Base-by-base conservation (phyloP, 1,139 yeast species). In the Arxiozyma heterogenica region DNA sequence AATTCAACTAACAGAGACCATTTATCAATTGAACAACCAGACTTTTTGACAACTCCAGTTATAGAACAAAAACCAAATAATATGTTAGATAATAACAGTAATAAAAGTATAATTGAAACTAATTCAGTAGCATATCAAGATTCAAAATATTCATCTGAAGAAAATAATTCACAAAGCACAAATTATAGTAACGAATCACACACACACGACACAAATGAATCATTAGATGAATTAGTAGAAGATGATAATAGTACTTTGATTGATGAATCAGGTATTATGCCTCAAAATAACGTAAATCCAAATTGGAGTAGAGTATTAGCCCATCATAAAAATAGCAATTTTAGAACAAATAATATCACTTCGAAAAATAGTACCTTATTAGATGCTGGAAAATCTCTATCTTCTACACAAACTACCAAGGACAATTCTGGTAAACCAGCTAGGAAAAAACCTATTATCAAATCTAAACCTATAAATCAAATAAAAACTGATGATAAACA, bases 21-120 rank as follows among this genome's bases (percentile, higher is more conserved):
- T 4, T 21, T 30, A 8, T 17, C 42, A 18, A 27, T 18, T n/a
- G 64, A 62, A 17, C 68, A 66, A 51, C 70, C 70, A 1, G 70
- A 67, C 55, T 67, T 64, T 44, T 53, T 67, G 38, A 61, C 63
- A 7, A 57, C 58, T 4, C 58, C 60, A 20, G 53, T 51, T 17
- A 50, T 54, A 2, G 38, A 54, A 23, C 56, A 53, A 39, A 41
- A 42, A 46, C 49, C 55, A 58, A 38, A 22, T 27, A 42, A 41
- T 30, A 34, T 20, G 11, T 22, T 34, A 43, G 23, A 22, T 34
- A 1, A 43, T 43, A 15, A 43, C 15, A 21, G 9, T 18, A 41
- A 15, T 15, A 30, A n/a, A 34, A 21, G 1, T 6, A 12, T 11
- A 9, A 9, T 9, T 22, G 42, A 38, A 17, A 22, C 12, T 30